Evolutionary conservation across 495 filamentous ascomycete genomes (phyloP).

Genomic region (Aspergillus taichungensis): DNA sequence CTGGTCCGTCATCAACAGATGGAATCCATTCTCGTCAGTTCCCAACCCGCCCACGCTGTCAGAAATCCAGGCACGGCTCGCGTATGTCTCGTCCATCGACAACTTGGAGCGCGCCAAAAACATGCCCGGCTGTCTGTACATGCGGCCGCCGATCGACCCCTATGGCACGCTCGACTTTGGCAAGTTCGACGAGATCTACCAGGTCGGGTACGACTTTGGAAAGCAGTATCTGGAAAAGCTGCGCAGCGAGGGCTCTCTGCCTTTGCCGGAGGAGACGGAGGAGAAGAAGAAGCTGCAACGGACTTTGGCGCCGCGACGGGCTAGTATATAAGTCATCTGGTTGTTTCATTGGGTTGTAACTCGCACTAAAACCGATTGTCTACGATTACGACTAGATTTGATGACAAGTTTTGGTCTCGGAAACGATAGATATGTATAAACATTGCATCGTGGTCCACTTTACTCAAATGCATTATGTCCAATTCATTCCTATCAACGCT

Average conservation of each 20-base stretch:
- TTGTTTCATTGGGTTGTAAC: background rate
- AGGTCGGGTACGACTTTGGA: constrained; percentile 78
- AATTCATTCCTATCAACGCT: too few species aligned
- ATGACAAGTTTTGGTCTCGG: too few species aligned
- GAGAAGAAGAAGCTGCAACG: constrained; percentile 81
- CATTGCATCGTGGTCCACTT: too few species aligned
- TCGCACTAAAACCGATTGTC: too few species aligned
- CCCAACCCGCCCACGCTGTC: constrained; percentile 91
- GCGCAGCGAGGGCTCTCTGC: constrained; percentile 64
- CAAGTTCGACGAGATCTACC: constrained; percentile 95
- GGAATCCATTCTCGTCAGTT: constrained; percentile 84
- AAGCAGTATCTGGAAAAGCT: constrained; percentile 66
- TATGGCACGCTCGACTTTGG: constrained; percentile 94
- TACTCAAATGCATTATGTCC: too few species aligned
- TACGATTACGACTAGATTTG: too few species aligned
- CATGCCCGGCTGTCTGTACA: constrained; percentile 81
- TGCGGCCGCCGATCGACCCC: constrained; percentile 87
- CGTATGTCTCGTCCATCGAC: constrained; percentile 89
- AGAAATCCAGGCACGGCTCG: constrained; percentile 89
- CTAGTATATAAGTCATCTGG: constrained; percentile 54
- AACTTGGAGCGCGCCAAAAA: constrained; percentile 89
- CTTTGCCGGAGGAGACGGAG: constrained; percentile 60
- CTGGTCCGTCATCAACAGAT: constrained; percentile 88
- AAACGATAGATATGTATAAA: too few species aligned
- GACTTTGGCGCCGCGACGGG: constrained; percentile 88